Percentiles rank a stretch among this genome's conserved stretches.
Evolutionary conservation across 2,329 filamentous ascomycete species (phyloP).

Genomic region (Nigrospora osmanthi): DNA sequence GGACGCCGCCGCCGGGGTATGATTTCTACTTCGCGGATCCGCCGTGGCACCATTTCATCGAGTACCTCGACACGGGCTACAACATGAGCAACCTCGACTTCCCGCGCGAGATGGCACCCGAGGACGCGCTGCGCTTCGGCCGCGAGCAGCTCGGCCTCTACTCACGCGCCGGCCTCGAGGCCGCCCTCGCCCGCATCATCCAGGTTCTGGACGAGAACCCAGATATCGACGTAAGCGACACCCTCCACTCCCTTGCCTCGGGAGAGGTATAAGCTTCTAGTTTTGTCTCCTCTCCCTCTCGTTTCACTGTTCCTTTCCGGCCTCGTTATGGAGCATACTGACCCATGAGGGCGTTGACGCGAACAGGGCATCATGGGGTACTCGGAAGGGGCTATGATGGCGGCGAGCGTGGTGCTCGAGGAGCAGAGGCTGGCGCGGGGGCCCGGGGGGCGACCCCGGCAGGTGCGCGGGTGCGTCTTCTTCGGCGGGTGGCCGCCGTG

Average conservation of each 20-base stretch:
- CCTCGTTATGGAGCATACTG: no score
- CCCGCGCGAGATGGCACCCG: background rate
- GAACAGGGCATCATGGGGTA: constrained; percentile 5
- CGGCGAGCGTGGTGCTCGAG: constrained; percentile 3
- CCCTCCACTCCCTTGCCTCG: constrained; percentile 1
- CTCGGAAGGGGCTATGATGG: constrained; percentile 5
- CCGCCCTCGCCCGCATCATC: constrained; percentile 2
- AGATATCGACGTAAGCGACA: constrained; percentile 3
- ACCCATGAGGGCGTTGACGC: no score
- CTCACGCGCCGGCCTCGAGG: background rate
- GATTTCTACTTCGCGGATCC: constrained; percentile 1
- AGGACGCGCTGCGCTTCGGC: constrained; percentile 4
- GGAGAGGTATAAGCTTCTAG: background rate
- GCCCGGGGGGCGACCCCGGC: constrained; percentile 20
- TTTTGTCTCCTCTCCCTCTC: no score
- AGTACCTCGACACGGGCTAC: constrained; percentile 6
- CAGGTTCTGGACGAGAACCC: constrained; percentile 5
- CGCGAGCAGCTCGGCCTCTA: background rate
- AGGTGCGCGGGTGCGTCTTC: constrained; percentile 30
- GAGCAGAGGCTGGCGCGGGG: background rate
- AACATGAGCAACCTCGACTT: constrained; percentile 1
- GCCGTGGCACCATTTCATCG: constrained; percentile 6
- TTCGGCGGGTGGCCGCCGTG: constrained; percentile 36
- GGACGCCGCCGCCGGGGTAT: background rate
- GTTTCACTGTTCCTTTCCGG: no score